phyloP scores from a whole-genome alignment of 345 rosid species.

The Pistacia atlantica region DNA sequence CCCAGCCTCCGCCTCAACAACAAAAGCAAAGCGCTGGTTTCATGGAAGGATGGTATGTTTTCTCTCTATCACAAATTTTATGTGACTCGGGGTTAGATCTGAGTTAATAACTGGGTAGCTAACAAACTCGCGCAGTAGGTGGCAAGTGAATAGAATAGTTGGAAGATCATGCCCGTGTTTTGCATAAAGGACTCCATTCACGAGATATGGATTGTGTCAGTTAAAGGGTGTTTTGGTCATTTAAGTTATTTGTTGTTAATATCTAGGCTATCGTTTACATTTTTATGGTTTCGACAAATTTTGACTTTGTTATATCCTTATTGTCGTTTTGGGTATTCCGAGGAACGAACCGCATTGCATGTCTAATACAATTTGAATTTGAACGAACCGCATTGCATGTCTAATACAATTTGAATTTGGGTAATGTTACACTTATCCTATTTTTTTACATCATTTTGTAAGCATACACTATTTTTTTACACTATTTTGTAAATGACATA shows the following conservation, averaged over 20 bases:
- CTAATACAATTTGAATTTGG: too few species aligned
- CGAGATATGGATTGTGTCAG: background rate
- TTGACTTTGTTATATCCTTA: background rate
- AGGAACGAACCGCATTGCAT: too few species aligned
- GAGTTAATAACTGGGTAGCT: background rate
- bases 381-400: too few species aligned
- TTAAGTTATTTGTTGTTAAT: background rate
- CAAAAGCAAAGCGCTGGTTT: slow-evolving; percentile 46
- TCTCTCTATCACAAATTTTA: background rate
- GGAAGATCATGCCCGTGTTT: background rate
- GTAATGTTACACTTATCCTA: too few species aligned
- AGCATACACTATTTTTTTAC: too few species aligned
- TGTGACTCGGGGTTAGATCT: background rate
- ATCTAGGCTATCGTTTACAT: background rate
- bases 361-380: too few species aligned
- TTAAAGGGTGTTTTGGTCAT: slow-evolving; percentile 6
- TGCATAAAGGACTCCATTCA: background rate
- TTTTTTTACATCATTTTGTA: too few species aligned
- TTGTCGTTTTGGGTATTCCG: background rate
- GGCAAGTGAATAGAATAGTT: too few species aligned
- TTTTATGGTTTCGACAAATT: background rate
- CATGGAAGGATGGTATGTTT: slow-evolving; percentile 73
- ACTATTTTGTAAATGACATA: too few species aligned
- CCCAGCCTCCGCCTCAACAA: slow-evolving; percentile 64
- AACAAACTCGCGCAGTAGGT: too few species aligned